Percentiles rank a stretch among this genome's conserved stretches.
Conservation (phyloP, 176 grass and related monocot species). For the Ensete glaucum region DNA sequence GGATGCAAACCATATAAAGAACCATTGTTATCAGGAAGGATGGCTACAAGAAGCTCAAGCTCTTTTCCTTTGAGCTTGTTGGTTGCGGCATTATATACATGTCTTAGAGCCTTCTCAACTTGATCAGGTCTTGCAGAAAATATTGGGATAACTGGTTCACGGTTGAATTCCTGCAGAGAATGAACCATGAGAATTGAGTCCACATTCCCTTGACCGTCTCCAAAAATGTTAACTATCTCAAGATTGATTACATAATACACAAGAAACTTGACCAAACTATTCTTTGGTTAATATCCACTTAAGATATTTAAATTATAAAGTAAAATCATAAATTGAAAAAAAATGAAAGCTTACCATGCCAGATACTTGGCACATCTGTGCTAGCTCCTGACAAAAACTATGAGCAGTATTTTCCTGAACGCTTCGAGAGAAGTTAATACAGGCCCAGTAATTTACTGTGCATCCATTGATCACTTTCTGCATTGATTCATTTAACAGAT, state of each 20-base stretch:
- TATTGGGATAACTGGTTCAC: constrained; percentile 83
- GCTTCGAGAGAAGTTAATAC: constrained; percentile 94
- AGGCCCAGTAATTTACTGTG: constrained; percentile 90
- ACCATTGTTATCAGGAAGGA: constrained; percentile 97
- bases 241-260: constrained; percentile 3
- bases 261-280: background rate
- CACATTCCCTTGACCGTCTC: background rate
- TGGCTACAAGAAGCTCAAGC: constrained; percentile 87
- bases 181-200: background rate
- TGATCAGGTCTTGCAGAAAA: constrained; percentile 90
- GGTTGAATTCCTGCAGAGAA: constrained; percentile 70
- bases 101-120: constrained; percentile 82
- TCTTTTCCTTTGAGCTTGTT: constrained; percentile 96
- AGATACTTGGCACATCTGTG: constrained; percentile 92
- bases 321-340: background rate
- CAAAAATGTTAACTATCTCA: background rate
- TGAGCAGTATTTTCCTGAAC: constrained; percentile 89
- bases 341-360: constrained; percentile 55
- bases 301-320: too few relatives aligned
- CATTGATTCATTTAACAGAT: background rate
- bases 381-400: constrained; percentile 93
- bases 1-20: constrained; percentile 63
- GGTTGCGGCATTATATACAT: constrained; percentile 75
- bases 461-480: constrained; percentile 98
- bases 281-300: too few relatives aligned